Evolutionary conservation across 805 yeast species (phyloP).

Genomic region (Candida chilensis): DNA sequence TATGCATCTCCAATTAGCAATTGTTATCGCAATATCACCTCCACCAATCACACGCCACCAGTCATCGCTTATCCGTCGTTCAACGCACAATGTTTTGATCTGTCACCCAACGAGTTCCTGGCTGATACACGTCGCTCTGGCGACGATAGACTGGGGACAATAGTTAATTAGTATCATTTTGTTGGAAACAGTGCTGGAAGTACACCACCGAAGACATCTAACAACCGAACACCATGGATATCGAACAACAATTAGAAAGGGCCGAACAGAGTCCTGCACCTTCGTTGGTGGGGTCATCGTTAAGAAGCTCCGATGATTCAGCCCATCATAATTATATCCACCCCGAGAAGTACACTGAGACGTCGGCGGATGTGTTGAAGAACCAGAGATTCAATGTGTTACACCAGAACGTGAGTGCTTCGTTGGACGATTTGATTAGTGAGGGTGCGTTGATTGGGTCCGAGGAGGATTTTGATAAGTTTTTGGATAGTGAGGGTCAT

Average conservation of each 20-base stretch:
- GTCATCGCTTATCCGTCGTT: too few relatives aligned
- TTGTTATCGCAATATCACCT: too few relatives aligned
- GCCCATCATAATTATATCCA: constrained; percentile 33
- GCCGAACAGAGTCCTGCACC: constrained; percentile 39
- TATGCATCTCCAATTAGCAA: too few relatives aligned
- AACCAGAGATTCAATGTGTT: constrained; percentile 7
- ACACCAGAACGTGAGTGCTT: constrained; percentile 34
- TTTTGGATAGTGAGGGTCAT: constrained; percentile 45
- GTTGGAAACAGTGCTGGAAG: too few relatives aligned
- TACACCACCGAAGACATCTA: too few relatives aligned
- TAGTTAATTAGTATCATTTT: too few relatives aligned
- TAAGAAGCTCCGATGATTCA: constrained; percentile 38
- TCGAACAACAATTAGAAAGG: constrained; percentile 43
- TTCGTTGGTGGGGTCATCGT: constrained; percentile 43
- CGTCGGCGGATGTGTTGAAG: constrained; percentile 6
- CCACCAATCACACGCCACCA: too few relatives aligned
- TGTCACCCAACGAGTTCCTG: too few relatives aligned
- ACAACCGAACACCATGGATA: constrained; percentile 26
- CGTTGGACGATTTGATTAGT: constrained; percentile 39
- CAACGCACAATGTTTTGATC: too few relatives aligned
- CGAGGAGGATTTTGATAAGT: constrained; percentile 43
- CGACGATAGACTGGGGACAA: too few relatives aligned
- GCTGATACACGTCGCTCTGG: too few relatives aligned
- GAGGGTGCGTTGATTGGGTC: constrained; percentile 37
- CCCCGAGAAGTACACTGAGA: constrained; percentile 28